Conservation (phyloP, 176 grass and related monocot genomes). For the Stipa capillata region DNA sequence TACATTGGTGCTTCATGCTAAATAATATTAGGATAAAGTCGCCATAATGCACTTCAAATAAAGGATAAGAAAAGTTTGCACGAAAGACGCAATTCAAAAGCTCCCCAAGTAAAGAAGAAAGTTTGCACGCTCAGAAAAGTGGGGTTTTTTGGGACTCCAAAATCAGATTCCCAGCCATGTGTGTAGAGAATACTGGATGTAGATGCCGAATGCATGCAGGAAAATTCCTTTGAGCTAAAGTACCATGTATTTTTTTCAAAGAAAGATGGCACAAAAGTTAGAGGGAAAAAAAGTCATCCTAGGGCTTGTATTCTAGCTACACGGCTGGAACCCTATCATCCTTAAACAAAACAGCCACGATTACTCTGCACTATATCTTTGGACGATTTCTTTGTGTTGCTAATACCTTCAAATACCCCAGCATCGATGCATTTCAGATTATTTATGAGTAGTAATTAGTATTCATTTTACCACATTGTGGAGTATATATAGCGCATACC, state of each 20-base stretch:
- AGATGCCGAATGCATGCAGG: slow-evolving; percentile 21
- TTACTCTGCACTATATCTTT: not conserved
- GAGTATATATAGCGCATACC: not conserved
- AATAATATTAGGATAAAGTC: not conserved
- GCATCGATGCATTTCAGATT: not conserved
- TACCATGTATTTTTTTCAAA: slow-evolving; percentile 9
- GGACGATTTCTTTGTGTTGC: not conserved
- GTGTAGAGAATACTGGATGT: slow-evolving; percentile 13
- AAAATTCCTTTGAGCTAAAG: slow-evolving; percentile 36
- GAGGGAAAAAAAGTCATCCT: not conserved
- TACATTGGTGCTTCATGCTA: not conserved
- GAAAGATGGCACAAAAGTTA: slow-evolving; percentile 5
- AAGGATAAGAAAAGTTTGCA: slow-evolving; percentile 18
- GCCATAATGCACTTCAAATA: slow-evolving; percentile 15
- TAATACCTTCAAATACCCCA: too few species aligned
- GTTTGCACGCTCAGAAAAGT: slow-evolving; percentile 29
- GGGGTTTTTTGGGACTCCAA: slow-evolving; percentile 21
- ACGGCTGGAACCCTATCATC: not conserved
- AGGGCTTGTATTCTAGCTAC: slow-evolving; percentile 15
- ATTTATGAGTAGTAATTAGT: not conserved
- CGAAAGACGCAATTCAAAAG: slow-evolving; percentile 36
- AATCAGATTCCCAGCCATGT: slow-evolving; percentile 35
- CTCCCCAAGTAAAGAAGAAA: slow-evolving; percentile 22
- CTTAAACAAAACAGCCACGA: not conserved
- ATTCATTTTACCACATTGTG: not conserved